These are phyloP conservation scores for Wickerhamiella kurtzmanii DNA, from an alignment of 805 yeast genomes.

Conservation along the genomic window DNA sequence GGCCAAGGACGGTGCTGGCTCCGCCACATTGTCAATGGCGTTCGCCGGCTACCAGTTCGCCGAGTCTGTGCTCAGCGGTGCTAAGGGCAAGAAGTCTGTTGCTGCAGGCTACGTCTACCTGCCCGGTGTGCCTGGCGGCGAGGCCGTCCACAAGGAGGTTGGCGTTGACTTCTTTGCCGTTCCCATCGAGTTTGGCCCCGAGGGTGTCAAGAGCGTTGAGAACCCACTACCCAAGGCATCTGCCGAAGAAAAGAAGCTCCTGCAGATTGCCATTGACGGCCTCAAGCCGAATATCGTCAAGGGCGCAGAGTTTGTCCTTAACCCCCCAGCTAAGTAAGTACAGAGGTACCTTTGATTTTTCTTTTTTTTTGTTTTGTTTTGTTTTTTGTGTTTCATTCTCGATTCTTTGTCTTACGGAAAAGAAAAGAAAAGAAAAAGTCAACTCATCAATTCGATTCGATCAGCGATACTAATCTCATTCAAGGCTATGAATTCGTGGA, in stretches of 20 bases:
- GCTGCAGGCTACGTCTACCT: slow-evolving; percentile 35
- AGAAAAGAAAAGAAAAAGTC: no score
- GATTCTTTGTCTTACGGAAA: no score
- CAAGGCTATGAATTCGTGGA: no score
- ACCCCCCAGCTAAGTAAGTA: slow-evolving; percentile 14
- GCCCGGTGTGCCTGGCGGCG: slow-evolving; percentile 31
- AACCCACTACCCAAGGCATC: slow-evolving; percentile 52
- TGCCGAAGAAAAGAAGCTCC: slow-evolving; percentile 70
- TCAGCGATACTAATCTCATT: no score
- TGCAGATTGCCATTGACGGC: slow-evolving; percentile 75
- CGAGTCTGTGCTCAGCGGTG: slow-evolving; percentile 36
- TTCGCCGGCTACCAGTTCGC: slow-evolving; percentile 80
- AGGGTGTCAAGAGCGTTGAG: slow-evolving; percentile 58
- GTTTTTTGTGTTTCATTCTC: no score
- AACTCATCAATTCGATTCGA: no score
- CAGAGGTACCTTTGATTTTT: background rate
- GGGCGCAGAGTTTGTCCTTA: slow-evolving; percentile 65
- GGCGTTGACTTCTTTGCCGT: slow-evolving; percentile 69
- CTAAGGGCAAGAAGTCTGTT: slow-evolving; percentile 29
- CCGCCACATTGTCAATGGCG: slow-evolving; percentile 94
- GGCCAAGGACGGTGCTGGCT: slow-evolving; percentile 89
- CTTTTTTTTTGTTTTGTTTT: background rate
- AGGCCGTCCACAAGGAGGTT: slow-evolving; percentile 55
- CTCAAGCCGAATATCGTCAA: slow-evolving; percentile 81
- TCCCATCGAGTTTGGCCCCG: slow-evolving; percentile 56